A percentile compares a stretch with the other conserved stretches of the same genome.
These are phyloP conservation scores for Wickerhamiella azyma DNA, from an alignment of 805 yeast species.

Conservation along the genomic window DNA sequence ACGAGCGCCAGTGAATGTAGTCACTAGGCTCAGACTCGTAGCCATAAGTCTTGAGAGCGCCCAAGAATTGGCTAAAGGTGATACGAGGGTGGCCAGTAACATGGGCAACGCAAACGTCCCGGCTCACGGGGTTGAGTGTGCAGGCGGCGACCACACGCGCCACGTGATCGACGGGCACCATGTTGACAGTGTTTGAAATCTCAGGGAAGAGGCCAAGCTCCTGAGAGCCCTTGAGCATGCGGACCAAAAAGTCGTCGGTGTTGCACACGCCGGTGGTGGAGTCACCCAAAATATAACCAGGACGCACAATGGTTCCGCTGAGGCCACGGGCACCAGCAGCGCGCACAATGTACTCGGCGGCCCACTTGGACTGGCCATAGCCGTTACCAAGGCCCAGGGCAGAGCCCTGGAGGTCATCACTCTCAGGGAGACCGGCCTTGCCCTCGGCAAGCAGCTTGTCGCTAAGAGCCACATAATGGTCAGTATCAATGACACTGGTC, in stretches of 20 bases:
- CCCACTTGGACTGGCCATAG: constrained; percentile 97
- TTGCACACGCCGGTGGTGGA: constrained; percentile 75
- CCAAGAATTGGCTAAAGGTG: constrained; percentile 60
- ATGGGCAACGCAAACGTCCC: constrained; percentile 60
- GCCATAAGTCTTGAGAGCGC: constrained; percentile 54
- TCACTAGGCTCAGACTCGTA: constrained; percentile 48
- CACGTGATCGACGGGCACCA: constrained; percentile 97
- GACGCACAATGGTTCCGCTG: constrained; percentile 79
- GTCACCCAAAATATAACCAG: constrained; percentile 91
- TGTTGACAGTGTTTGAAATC: constrained; percentile 75
- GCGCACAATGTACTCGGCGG: constrained; percentile 79
- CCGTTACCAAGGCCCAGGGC: constrained; percentile 75
- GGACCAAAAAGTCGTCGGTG: constrained; percentile 88
- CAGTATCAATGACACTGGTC: constrained; percentile 82
- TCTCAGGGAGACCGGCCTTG: constrained; percentile 59
- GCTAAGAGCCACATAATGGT: constrained; percentile 62
- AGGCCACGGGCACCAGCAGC: constrained; percentile 80
- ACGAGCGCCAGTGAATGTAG: constrained; percentile 66
- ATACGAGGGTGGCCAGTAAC: constrained; percentile 97
- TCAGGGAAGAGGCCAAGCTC: constrained; percentile 80
- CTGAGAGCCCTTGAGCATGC: constrained; percentile 89
- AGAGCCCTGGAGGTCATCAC: constrained; percentile 75
- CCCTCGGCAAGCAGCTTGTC: constrained; percentile 56
- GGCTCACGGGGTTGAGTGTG: constrained; percentile 58
- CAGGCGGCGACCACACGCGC: constrained; percentile 81